Base-by-base conservation (phyloP, 129 eudicot species). In the Lonicera japonica region DNA sequence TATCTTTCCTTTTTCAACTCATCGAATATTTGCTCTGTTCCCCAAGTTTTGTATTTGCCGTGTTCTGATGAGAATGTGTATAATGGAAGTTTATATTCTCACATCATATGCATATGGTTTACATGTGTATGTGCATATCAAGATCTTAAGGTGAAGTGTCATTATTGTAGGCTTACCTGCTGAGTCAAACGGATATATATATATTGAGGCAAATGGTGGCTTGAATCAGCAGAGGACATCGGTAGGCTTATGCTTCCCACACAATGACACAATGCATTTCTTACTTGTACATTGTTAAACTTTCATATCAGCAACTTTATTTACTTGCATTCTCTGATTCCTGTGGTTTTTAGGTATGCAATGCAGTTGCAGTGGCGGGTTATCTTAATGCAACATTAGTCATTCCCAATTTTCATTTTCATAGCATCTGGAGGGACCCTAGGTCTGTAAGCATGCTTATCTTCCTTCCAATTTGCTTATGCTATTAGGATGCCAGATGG, bases 361-460 rank as follows among this genome's bases (percentile, higher is more conserved):
- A 92, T 56, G 99, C 99, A 24, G 99, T 92, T 75, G 96, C 99
- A 68, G 99, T 92, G 70, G 99, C 99, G 15, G 96, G 95, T n/a
- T 92, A 84, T 83, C 96, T 92, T 55, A 92, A 92, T 77, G 99
- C 99, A 60, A 92, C 99, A 29, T 85, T 92, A 25, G 83, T 92
- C 39, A 85, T 92, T 75, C 99, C 99, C 16, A 79, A 92, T 79
- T 87, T 92, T 74, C 99, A 88, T 73, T 92, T 70, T 63, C 99
- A 92, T 73, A 92, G 99, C 82, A 82, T 92, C 23, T 92, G 99
- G 99, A 87, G 95, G 69, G 99, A 92, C 75, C 96, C 95, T 52
- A 92, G 99, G 99, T 92, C 61, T 54, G 86, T 73, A 29, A 17
- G 51, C 63, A 38, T 60, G 46, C 59, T 34, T 39, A 14, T 21